A percentile compares a stretch with the other conserved stretches of the same genome.
phyloP scores from a whole-genome alignment of 2,329 filamentous ascomycete genomes.

The Calonectria hongkongensis region DNA sequence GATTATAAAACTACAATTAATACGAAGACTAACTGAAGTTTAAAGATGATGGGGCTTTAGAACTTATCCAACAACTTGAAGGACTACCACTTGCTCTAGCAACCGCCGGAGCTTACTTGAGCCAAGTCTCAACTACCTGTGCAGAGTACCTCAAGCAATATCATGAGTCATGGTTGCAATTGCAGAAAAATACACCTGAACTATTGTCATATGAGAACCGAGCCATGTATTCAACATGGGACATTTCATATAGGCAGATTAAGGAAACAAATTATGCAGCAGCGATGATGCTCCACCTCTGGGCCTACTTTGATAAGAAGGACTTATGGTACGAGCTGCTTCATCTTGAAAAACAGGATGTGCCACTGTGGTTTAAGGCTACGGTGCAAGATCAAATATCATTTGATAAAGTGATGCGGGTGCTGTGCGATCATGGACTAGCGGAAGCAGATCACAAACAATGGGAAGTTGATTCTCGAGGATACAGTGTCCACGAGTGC shows the following conservation, averaged over 20 bases:
- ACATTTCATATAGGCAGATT: conserved; percentile 62
- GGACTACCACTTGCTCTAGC: conserved; percentile 68
- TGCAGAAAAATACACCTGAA: conserved; percentile 57
- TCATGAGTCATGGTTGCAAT: conserved; percentile 59
- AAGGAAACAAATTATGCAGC: conserved; percentile 47
- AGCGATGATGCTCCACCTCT: conserved; percentile 62
- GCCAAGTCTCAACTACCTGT: conserved; percentile 60
- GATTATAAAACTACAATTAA: neutral
- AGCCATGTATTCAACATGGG: conserved; percentile 61
- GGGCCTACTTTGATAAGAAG: conserved; percentile 65
- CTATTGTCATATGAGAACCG: conserved; percentile 56
- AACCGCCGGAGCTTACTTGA: conserved; percentile 66
- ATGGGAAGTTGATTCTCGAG: conserved; percentile 41
- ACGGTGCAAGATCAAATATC: conserved; percentile 46
- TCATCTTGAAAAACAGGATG: conserved; percentile 35
- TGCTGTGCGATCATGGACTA: conserved; percentile 57
- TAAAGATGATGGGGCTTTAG: neutral
- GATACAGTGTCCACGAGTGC: conserved; percentile 59
- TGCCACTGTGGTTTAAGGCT: conserved; percentile 50
- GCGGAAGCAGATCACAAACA: conserved; percentile 49
- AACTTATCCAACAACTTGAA: neutral
- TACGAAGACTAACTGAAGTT: neutral
- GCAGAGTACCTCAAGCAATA: conserved; percentile 64
- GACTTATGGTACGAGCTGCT: conserved; percentile 68
- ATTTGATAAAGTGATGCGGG: conserved; percentile 54